Percentiles rank a stretch among this genome's conserved stretches.
These are phyloP conservation scores for Didymella pinodella DNA, from an alignment of 2,329 filamentous ascomycete genomes.

Conservation along the genomic window DNA sequence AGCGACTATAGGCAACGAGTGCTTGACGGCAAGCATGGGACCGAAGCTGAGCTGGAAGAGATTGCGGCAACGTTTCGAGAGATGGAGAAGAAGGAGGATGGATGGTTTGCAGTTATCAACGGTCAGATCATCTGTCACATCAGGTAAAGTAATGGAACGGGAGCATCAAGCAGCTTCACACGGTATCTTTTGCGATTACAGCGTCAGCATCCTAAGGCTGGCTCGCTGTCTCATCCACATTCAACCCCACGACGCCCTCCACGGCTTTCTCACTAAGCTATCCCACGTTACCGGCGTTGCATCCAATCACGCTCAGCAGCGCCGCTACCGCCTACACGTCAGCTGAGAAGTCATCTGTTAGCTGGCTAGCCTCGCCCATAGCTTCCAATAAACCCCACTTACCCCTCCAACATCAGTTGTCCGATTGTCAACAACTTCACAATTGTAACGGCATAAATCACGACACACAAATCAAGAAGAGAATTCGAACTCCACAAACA, in stretches of 20 bases:
- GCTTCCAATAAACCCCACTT: conserved; percentile 48
- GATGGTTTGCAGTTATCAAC: conserved; percentile 53
- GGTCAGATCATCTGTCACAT: conserved; percentile 53
- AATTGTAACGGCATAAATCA: conserved; percentile 1
- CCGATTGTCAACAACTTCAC: conserved; percentile 21
- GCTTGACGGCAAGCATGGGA: conserved; percentile 50
- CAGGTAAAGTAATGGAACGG: conserved; percentile 17
- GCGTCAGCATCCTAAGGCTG: background rate
- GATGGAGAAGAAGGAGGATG: conserved; percentile 54
- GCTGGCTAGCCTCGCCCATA: conserved; percentile 31
- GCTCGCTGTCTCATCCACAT: background rate
- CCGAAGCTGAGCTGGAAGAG: conserved; percentile 50
- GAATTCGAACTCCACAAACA: conserved; percentile 3
- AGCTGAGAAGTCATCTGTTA: conserved; percentile 45
- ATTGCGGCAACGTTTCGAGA: conserved; percentile 52
- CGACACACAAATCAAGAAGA: too few relatives aligned
- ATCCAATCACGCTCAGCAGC: conserved; percentile 35
- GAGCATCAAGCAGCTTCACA: background rate
- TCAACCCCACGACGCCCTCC: background rate
- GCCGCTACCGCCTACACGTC: conserved; percentile 35
- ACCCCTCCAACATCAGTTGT: conserved; percentile 33
- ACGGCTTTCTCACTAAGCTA: background rate
- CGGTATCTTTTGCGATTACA: background rate
- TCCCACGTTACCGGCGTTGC: background rate
- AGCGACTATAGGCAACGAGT: conserved; percentile 49